Percentiles rank a stretch among this genome's conserved stretches.
Evolutionary conservation across 2,329 filamentous ascomycete genomes (phyloP).

Genomic region (Ceratocystis lukuohia): DNA sequence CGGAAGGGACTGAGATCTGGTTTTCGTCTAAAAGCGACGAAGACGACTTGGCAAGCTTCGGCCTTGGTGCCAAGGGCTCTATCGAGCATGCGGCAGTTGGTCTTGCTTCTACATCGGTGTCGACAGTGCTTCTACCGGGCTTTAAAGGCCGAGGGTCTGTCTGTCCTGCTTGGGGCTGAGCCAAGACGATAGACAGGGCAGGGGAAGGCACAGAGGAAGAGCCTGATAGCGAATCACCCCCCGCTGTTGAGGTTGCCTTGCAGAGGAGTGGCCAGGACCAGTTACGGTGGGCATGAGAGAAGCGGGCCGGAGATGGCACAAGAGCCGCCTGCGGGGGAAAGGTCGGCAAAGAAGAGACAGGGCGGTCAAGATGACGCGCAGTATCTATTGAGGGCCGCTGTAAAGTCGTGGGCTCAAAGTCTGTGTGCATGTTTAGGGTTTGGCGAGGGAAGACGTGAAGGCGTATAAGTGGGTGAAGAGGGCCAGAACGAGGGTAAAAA

Average conservation of each 20-base stretch:
- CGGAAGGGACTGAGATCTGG: not conserved
- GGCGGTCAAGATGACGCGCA: not conserved
- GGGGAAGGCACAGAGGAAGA: not conserved
- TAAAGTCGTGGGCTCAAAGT: not conserved
- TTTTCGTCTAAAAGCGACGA: not conserved
- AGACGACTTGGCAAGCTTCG: not conserved
- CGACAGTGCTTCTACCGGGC: not conserved
- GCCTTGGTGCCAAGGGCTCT: not conserved
- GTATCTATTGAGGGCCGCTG: not conserved
- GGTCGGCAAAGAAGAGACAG: not conserved
- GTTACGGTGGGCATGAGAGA: not conserved
- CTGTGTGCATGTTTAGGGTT: constrained; percentile 6
- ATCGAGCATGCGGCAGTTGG: not conserved
- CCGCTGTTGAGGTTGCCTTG: not conserved
- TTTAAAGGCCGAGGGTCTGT: not conserved
- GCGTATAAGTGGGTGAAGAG: not conserved
- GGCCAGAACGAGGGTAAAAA: not conserved
- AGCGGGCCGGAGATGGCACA: not conserved
- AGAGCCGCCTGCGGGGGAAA: not conserved
- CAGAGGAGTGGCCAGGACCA: constrained; percentile 8
- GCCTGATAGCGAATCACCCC: not conserved
- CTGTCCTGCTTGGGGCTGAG: not conserved
- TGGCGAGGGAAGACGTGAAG: not conserved
- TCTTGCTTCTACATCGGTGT: not conserved
- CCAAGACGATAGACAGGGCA: not conserved